Base-by-base conservation (phyloP, 2,329 filamentous ascomycete species). In the Xylariaceae sp. region DNA sequence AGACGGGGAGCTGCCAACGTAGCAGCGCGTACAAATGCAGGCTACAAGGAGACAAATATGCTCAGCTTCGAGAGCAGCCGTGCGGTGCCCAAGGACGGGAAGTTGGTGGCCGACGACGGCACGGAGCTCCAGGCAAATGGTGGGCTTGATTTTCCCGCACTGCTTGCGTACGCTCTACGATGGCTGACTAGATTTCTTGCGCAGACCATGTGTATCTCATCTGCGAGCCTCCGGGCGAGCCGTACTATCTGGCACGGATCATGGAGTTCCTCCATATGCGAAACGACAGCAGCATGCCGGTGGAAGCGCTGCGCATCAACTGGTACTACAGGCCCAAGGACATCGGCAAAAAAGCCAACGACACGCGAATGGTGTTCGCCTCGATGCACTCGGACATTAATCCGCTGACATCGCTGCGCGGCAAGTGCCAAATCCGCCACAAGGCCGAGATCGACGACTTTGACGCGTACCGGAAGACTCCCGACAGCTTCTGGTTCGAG, bases 301-400 rank as follows among this genome's bases (percentile, higher is more conserved):
- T 98, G 44, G 90, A 95, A 55, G 79, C 86, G 26, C 63, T 98
- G 51, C 82, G 89, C 47, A 84, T 96, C 54, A 98, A 98, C 64
- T 98, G 92, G 92, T 95, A 90, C 62, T 96, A 96, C 60, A 80
- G 92, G 25, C 90, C 92, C 36, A 88, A 92, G 60, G 92, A 98
- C 63, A 94, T 96, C 54, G 85, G 86, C 47, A 85, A 89, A 49
- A 92, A 89, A 64, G 82, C 85, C 48, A 82, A 84, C 57, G 92
- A 98, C 67, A 90, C 85, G 39, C 83, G 92, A 42, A 71, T 90
- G 51, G 78, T 98, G 33, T 95, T 90, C 62, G 90, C 88, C 42
- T 94, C 92, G 19, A 98, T 98, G 92, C 92, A 98, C 61, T 96
- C 92, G 17, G 92, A 98, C 65, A 83, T 88, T 42, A 94, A 87